Evolutionary conservation across 2,329 filamentous ascomycete species (phyloP), one percentile per base, ranked within the genome.

Genomic region (Penicillium sp.): DNA sequence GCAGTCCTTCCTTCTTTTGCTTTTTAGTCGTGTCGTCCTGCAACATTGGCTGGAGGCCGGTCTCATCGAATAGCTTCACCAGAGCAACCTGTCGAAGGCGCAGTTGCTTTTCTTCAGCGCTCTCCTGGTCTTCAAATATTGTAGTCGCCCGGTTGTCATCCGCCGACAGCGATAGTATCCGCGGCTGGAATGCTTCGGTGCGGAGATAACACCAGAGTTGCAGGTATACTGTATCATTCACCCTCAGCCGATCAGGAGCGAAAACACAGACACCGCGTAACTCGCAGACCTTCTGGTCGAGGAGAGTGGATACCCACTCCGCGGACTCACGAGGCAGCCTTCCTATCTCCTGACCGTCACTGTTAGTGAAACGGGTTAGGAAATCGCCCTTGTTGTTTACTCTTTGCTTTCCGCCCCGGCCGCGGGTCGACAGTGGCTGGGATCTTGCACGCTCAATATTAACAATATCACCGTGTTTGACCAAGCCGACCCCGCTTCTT

Each of bases 151-250:
- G 84, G 70, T 97, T 95, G 65, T 86, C 83, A 60, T 89, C 85
- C 55, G 87, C 84, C 19, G 66, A 58, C 13, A 65, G 65, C 41
- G 61, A 55, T 56, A 93, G 88, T 3, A 82, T 82, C 3, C 81
- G 83, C 48, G 82, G 84, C 54, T 89, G 85, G 70, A 99, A 98
- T 0, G 92, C 90, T 19, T 86, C 86, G 62, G 82, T 86, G 17
- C 95, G 82, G 45, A 99, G 76, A 59, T 85, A 96, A 72, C 91
- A 95, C 58, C 86, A 85, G 49, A 99, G 78, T 75, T 99, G 95
- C 7, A 99, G 77, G 70, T 94, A 96, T n/a, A 99, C 85, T 0
- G 93, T 98, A 70, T 99, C 95, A 71, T 96, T 97, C 8, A 93
- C 95, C 54, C 91, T 85, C 52, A 98, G 78, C 51, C 87, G 84